These are phyloP conservation scores for Taphrina populina DNA, from an alignment of 1,139 yeast genomes.

Conservation along the genomic window DNA sequence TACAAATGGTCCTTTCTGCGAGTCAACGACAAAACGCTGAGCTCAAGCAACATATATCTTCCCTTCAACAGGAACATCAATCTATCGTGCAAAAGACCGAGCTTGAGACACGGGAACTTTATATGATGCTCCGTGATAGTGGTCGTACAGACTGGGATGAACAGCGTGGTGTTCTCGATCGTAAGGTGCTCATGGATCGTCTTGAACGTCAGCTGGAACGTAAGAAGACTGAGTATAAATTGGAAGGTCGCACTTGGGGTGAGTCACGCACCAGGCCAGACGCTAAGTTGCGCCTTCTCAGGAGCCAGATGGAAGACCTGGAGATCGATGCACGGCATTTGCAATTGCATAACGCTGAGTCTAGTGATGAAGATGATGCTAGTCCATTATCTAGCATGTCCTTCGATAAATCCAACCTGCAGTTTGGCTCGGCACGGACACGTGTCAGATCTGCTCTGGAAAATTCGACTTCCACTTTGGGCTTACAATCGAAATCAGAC, in stretches of 20 bases:
- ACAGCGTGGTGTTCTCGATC: slow-evolving; percentile 44
- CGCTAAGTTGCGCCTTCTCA: slow-evolving; percentile 66
- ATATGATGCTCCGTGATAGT: slow-evolving; percentile 59
- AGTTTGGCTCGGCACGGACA: slow-evolving; percentile 13
- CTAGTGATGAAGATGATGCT: slow-evolving; percentile 6
- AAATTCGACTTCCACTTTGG: neutral
- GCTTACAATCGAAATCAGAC: neutral
- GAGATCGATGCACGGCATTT: slow-evolving; percentile 21
- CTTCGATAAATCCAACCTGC: neutral
- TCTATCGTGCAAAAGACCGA: slow-evolving; percentile 83
- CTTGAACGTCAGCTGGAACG: slow-evolving; percentile 56
- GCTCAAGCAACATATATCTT: slow-evolving; percentile 66
- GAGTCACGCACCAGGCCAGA: slow-evolving; percentile 60
- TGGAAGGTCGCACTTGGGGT: slow-evolving; percentile 55
- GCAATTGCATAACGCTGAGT: slow-evolving; percentile 11
- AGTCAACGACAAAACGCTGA: slow-evolving; percentile 68
- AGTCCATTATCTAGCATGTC: neutral
- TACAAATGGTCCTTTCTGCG: slow-evolving; percentile 63
- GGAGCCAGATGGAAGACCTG: slow-evolving; percentile 53
- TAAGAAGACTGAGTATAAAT: slow-evolving; percentile 61
- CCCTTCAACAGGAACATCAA: slow-evolving; percentile 63
- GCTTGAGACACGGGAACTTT: slow-evolving; percentile 79
- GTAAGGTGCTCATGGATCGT: slow-evolving; percentile 45
- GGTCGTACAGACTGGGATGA: slow-evolving; percentile 41
- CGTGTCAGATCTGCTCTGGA: slow-evolving; percentile 1